Evolutionary conservation across 192 early-diverging fungal genomes (phyloP), one percentile per base, ranked within the genome.

Genomic region (Podila epicladia): DNA sequence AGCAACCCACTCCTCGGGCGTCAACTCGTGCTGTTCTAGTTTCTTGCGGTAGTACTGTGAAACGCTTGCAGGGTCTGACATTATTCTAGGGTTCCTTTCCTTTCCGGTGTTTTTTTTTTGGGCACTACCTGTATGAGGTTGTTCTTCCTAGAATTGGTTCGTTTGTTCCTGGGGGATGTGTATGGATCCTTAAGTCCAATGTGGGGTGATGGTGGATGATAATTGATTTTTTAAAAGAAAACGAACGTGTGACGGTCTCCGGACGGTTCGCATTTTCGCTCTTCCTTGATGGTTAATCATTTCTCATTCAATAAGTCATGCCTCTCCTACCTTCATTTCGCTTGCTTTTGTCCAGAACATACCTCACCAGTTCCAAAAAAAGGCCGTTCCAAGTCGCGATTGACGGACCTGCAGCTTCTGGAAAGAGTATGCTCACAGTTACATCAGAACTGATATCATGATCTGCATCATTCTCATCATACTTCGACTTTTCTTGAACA

Each of bases 401-500:
- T 41, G 94, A 95, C 77, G 94, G 94, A 0, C 93, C 93, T 5
- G 92, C 91, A 13, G 94, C 93, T 6, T 92, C 92, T 17, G 94
- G 94, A 48, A 95, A 95, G 85, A 94, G 91, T 89, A 92, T 85
- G 38, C 4, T 11, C 28, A 37, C 20, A 37, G 8, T 9, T 29
- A 35, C 9, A 38, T n/a, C 8, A 8, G 20, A 60, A 48, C 38
- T 38, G 19, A 37, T 38, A 48, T 26, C 17, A 0, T 58, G 22
- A 3, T 24, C 60, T 62, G 50, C 9, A 33, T 31, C 28, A 11
- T 29, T 55, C 20, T n/a, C 19, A 35, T 31, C 22, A 8, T 29
- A 15, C 28, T 20, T 57, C 61, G 4, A 32, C 37, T 55, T 29
- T 26, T 35, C 45, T 12, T 8, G 51, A 19, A 9, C 63, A 89